phyloP scores from a whole-genome alignment of 495 filamentous ascomycete genomes.

The Halenospora varia region DNA sequence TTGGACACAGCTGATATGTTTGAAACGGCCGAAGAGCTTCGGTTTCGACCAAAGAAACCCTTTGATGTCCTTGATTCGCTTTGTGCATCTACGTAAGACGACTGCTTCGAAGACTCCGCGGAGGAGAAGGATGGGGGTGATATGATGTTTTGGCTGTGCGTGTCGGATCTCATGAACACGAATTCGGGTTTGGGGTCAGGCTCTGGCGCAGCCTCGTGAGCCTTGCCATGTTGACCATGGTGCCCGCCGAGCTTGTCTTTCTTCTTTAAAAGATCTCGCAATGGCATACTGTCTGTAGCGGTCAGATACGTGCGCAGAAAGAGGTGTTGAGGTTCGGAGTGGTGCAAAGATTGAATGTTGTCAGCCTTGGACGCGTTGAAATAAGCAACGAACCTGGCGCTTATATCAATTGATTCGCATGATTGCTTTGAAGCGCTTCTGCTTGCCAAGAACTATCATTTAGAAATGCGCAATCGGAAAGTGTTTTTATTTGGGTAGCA shows the following conservation, averaged over 20 bases:
- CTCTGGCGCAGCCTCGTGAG: slow-evolving; percentile 3
- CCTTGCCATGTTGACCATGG: neutral
- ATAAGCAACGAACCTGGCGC: slow-evolving; percentile 10
- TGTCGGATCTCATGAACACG: slow-evolving; percentile 81
- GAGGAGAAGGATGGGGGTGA: slow-evolving; percentile 46
- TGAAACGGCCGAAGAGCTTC: slow-evolving; percentile 35
- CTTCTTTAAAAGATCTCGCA: slow-evolving; percentile 26
- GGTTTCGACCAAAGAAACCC: slow-evolving; percentile 39
- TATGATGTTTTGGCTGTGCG: slow-evolving; percentile 72
- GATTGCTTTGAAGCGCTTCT: slow-evolving; percentile 8
- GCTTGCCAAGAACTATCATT: slow-evolving; percentile 10
- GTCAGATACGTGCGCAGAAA: neutral
- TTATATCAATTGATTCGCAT: slow-evolving; percentile 12
- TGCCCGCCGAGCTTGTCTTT: slow-evolving; percentile 18
- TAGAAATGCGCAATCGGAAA: neutral
- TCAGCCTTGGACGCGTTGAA: neutral
- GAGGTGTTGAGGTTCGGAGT: neutral
- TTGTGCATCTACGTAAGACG: slow-evolving; percentile 15
- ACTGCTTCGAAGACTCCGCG: neutral
- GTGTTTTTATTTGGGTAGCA: neutral
- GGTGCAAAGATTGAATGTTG: neutral
- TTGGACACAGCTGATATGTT: slow-evolving; percentile 32
- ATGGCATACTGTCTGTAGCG: slow-evolving; percentile 15
- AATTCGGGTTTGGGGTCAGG: slow-evolving; percentile 61
- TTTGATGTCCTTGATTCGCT: slow-evolving; percentile 18